These are phyloP conservation scores for Zanthoxylum bungeanum DNA, from an alignment of 345 rosid species.

Conservation along the genomic window DNA sequence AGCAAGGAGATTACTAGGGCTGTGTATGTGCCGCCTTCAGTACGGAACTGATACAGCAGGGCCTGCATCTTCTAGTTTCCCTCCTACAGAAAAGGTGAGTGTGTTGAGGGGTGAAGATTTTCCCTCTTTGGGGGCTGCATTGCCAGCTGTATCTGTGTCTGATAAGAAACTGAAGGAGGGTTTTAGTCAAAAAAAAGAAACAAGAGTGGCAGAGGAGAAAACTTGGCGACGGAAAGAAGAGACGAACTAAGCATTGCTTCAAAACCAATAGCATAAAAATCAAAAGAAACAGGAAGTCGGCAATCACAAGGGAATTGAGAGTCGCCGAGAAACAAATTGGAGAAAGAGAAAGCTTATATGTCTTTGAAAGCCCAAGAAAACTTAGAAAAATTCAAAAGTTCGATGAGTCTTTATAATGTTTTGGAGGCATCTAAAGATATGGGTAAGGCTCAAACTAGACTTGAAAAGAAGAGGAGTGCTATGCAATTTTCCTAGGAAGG, in stretches of 20 bases:
- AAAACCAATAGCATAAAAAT: no score
- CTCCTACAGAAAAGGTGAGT: constrained; percentile 48
- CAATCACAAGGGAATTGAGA: background rate
- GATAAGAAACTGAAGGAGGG: constrained; percentile 80
- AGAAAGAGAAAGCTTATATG: constrained; percentile 44
- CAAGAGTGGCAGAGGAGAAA: constrained; percentile 43
- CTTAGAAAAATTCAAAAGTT: constrained; percentile 64
- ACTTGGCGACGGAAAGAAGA: background rate
- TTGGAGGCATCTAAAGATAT: constrained; percentile 63
- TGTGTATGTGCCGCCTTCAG: constrained; percentile 48
- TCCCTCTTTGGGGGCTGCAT: constrained; percentile 77
- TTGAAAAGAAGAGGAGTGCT: constrained; percentile 57
- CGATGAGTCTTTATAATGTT: constrained; percentile 55
- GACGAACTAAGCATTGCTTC: no score
- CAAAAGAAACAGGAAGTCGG: constrained; percentile 1
- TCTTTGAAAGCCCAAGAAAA: constrained; percentile 43
- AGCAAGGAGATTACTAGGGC: constrained; percentile 30
- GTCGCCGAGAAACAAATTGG: constrained; percentile 23
- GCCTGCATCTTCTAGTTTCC: constrained; percentile 30
- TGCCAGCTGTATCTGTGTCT: constrained; percentile 48
- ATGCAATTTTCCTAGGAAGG: constrained; percentile 62
- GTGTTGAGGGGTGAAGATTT: constrained; percentile 94
- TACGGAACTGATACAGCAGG: constrained; percentile 35
- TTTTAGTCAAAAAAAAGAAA: constrained; percentile 62
- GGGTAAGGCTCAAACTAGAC: constrained; percentile 50